Conservation (phyloP, 192 early-diverging fungal species). For the Paraglomus brasilianum region DNA sequence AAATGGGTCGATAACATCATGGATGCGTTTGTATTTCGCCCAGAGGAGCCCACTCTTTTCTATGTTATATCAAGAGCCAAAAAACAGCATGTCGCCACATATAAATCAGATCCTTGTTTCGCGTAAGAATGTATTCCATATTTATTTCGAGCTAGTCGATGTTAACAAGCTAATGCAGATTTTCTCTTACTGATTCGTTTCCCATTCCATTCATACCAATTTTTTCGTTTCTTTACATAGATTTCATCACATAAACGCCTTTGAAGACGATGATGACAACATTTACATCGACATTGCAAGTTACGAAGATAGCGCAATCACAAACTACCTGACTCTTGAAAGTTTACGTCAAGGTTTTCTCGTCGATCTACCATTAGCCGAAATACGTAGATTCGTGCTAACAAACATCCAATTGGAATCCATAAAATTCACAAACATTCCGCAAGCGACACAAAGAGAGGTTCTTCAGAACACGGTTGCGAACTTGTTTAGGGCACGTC, state of each 20-base stretch:
- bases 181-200: neutral
- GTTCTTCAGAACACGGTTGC: slow-evolving; percentile 6
- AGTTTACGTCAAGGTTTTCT: slow-evolving; percentile 46
- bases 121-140: slow-evolving; percentile 54
- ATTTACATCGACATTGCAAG: slow-evolving; percentile 62
- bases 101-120: slow-evolving; percentile 63
- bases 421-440: slow-evolving; percentile 46
- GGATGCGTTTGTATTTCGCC: slow-evolving; percentile 68
- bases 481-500: neutral
- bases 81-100: slow-evolving; percentile 65
- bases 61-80: slow-evolving; percentile 73
- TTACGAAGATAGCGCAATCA: slow-evolving; percentile 60
- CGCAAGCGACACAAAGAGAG: slow-evolving; percentile 2
- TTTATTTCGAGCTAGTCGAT: no score
- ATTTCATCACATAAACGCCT: slow-evolving; percentile 75
- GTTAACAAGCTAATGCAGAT: slow-evolving; percentile 33
- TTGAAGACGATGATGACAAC: slow-evolving; percentile 62
- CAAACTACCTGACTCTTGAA: slow-evolving; percentile 57
- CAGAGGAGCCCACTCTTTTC: slow-evolving; percentile 55
- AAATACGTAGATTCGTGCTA: slow-evolving; percentile 64
- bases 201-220: no score
- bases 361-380: slow-evolving; percentile 48
- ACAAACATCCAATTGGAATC: slow-evolving; percentile 60
- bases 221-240: slow-evolving; percentile 36
- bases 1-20: slow-evolving; percentile 71